Evolutionary conservation across 169 alveolate genomes (phyloP), one percentile per base, ranked within the genome.

Genomic region (Plasmodium fragile): DNA sequence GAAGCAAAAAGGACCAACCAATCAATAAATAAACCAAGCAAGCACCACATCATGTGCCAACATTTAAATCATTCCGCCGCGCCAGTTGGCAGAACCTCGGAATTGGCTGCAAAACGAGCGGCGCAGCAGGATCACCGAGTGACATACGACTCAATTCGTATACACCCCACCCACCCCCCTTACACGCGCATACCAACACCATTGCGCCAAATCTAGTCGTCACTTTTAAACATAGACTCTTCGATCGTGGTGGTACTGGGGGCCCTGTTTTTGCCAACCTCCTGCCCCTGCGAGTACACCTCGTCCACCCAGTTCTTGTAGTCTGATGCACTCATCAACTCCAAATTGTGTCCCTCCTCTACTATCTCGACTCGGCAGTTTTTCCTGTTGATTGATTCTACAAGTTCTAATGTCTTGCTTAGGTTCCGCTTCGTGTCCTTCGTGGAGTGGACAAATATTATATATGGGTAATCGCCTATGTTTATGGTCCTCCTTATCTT

Each of bases 261-360:
- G 25, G 92, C 43, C 28, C 7, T 11, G 36, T 8, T 8, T 53
- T 52, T 82, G 28, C 28, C 30, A 34, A 32, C 53, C 25, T 34
- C 59, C 16, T n/a, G 45, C 16, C 45, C 30, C 79, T 45, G 49
- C n/a, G 73, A 6, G 55, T 71, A 71, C 73, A 83, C 53, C 77
- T 83, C 92, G 77, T 83, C 92, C 30, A 83, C 34, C 92, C 92
- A 83, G 55, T 45, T 36, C 77, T 83, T 83, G 32, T 83, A 83
- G 13, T 83, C 92, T 0, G 84, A 41, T n/a, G 13, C 28, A 36
- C 59, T 83, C 41, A 83, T 28, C 16, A 83, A 45, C 36, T 70
- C 83, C 53, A 70, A 73, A 36, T 71, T 36, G 55, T 41, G 39
- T 22, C 83, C 92, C n/a, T 45, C 92, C 10, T 83, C 41, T 25